Evolutionary conservation across 2,329 filamentous ascomycete genomes (phyloP), one percentile per base, ranked within the genome.

Genomic region (Beauveria pseudobassiana): DNA sequence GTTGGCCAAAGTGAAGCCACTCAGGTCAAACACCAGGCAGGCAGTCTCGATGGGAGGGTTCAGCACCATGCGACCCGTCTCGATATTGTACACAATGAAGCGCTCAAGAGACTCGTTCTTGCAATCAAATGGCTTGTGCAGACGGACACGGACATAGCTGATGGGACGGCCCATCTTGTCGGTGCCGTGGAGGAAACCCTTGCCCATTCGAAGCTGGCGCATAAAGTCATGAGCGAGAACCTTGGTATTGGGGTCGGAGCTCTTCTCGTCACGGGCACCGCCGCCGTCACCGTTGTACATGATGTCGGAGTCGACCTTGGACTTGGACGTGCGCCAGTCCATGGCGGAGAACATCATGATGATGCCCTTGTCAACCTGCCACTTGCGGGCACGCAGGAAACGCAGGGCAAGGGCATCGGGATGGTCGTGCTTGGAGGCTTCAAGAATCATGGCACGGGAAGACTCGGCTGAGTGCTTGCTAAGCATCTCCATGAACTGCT

Each of bases 1-100:
- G 74, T 91, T 91, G 12, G 85, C 80, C 70, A 91, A 77, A 16
- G 82, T 82, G 70, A 91, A 91, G 64, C 83, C 79, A 8, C 81
- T 87, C 82, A 91, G 87, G 72, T 91, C 88, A 69, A 91, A 91
- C 58, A 91, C 73, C 62, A 91, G 63, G 34, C 65, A 67, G n/a
- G 64, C 66, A 10, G 66, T 67, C 51, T 67, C 66, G 28, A 66
- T 61, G 6, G 64, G 63, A 16, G 64, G 52, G 6, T 61, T 49
- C 26, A 66, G 46, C 1, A 62, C 52, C 16, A 66, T 55, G 66
- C 62, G 62, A 14, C 57, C 62, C 22, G 65, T 75, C 68, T 77
- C 76, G 40, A 77, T 76, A 16, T 72, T 71, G 60, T 77, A 74
- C 40, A 77, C 64, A n/a, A 74, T 70, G 55, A 73, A 78, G 14